These are phyloP conservation scores for Polyporus tsugae DNA, from an alignment of 1,284 basidiomycete genomes.

Conservation along the genomic window DNA sequence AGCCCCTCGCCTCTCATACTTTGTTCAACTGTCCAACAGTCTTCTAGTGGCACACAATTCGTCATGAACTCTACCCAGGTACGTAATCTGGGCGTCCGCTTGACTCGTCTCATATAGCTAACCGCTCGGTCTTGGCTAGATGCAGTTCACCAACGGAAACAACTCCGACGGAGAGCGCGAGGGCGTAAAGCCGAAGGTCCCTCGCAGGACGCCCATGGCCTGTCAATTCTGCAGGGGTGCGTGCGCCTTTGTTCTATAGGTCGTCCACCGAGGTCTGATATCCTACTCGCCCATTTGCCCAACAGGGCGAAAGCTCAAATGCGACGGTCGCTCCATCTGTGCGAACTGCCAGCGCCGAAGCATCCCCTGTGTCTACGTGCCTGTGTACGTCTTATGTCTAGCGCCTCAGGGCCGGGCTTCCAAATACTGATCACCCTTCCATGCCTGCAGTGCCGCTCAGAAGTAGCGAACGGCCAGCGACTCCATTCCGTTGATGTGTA, in stretches of 20 bases:
- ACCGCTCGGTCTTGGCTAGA: slow-evolving; percentile 14
- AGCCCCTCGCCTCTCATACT: slow-evolving; percentile 11
- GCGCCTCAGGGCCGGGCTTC: not conserved
- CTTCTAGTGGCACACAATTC: not conserved
- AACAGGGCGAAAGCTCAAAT: slow-evolving; percentile 43
- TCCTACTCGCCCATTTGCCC: slow-evolving; percentile 9
- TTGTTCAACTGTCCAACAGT: slow-evolving; percentile 13
- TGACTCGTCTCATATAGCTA: slow-evolving; percentile 1
- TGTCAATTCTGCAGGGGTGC: slow-evolving; percentile 42
- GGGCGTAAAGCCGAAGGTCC: slow-evolving; percentile 32
- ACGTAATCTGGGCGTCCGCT: slow-evolving; percentile 6
- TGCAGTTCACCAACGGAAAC: slow-evolving; percentile 24
- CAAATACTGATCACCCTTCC: slow-evolving; percentile 7
- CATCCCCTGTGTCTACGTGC: slow-evolving; percentile 41
- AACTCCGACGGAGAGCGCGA: slow-evolving; percentile 31
- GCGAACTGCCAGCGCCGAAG: slow-evolving; percentile 43
- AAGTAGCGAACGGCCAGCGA: slow-evolving; percentile 10
- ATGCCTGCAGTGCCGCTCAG: slow-evolving; percentile 19
- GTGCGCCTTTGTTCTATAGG: not conserved
- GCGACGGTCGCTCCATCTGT: slow-evolving; percentile 43
- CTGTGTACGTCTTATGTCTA: slow-evolving; percentile 38
- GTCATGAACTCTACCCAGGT: slow-evolving; percentile 32
- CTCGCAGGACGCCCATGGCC: slow-evolving; percentile 41
- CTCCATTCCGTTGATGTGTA: slow-evolving; percentile 13
- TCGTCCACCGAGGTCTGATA: slow-evolving; percentile 21